Percentiles rank a stretch among this genome's conserved stretches.
Conservation (phyloP, 2,329 filamentous ascomycete genomes). For the Fusarium papillatum region DNA sequence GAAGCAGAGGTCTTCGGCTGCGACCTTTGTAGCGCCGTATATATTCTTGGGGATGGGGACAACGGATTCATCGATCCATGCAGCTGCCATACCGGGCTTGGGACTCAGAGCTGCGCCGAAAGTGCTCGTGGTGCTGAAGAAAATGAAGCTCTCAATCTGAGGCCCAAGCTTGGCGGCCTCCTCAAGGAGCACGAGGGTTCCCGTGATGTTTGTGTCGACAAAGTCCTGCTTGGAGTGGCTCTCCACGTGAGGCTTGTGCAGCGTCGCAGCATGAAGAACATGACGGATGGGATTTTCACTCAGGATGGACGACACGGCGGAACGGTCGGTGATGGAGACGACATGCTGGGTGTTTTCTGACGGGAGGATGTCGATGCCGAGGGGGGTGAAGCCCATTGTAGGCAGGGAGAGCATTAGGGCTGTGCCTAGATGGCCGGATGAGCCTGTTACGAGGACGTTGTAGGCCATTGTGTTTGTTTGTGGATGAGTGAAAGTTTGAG, state of each 20-base stretch:
- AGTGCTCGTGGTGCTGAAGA: slow-evolving; percentile 61
- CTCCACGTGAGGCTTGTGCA: slow-evolving; percentile 63
- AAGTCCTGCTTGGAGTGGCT: slow-evolving; percentile 60
- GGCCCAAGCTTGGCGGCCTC: slow-evolving; percentile 46
- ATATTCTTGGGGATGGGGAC: slow-evolving; percentile 60
- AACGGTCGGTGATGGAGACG: slow-evolving; percentile 54
- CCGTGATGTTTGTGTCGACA: slow-evolving; percentile 59
- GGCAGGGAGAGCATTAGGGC: slow-evolving; percentile 60
- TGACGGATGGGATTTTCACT: slow-evolving; percentile 50
- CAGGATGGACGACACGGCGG: slow-evolving; percentile 50
- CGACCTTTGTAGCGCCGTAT: slow-evolving; percentile 62
- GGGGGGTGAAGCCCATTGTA: slow-evolving; percentile 52
- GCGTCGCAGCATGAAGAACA: slow-evolving; percentile 59
- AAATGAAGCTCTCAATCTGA: slow-evolving; percentile 56
- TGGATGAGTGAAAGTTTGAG: neutral
- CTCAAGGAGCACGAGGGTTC: slow-evolving; percentile 58
- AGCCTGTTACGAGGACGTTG: slow-evolving; percentile 60
- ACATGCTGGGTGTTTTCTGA: slow-evolving; percentile 51
- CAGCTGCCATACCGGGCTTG: slow-evolving; percentile 50
- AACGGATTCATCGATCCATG: slow-evolving; percentile 59
- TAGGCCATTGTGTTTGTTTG: slow-evolving; percentile 22
- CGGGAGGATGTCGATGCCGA: slow-evolving; percentile 59
- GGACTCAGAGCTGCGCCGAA: slow-evolving; percentile 58
- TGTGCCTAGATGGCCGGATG: slow-evolving; percentile 60
- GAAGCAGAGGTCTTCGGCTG: slow-evolving; percentile 62